A percentile compares a stretch with the other conserved stretches of the same genome.
phyloP scores from a whole-genome alignment of 495 filamentous ascomycete species.

The Penicillium daleae region DNA sequence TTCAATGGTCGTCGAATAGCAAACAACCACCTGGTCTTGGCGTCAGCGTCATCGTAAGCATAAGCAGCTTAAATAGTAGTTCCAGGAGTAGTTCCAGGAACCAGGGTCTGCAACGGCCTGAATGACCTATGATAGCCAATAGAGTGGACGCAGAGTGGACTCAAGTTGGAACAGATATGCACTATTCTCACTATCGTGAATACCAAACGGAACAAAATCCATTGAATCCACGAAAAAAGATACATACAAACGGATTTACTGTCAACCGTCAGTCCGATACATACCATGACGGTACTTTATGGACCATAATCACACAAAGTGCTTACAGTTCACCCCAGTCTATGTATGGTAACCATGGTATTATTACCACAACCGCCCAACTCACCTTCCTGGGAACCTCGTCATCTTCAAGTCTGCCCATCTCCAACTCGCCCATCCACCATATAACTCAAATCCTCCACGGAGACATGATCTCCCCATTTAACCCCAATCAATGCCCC shows the following conservation, averaged over 20 bases:
- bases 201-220: too few relatives aligned
- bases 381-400: neutral
- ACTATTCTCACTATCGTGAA: too few relatives aligned
- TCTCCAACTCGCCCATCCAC: neutral
- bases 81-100: too few relatives aligned
- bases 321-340: neutral
- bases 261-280: neutral
- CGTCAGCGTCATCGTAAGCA: too few relatives aligned
- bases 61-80: too few relatives aligned
- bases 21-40: too few relatives aligned
- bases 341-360: neutral
- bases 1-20: too few relatives aligned
- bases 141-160: too few relatives aligned
- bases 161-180: too few relatives aligned
- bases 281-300: neutral
- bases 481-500: conserved; percentile 13
- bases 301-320: neutral
- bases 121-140: too few relatives aligned
- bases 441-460: neutral
- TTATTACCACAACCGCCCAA: neutral
- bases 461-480: neutral
- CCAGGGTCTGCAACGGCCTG: too few relatives aligned
- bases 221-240: too few relatives aligned
- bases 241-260: neutral
- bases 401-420: neutral